These are phyloP conservation scores for Amanita exitialis DNA, from an alignment of 768 basidiomycete genomes.

Conservation along the genomic window DNA sequence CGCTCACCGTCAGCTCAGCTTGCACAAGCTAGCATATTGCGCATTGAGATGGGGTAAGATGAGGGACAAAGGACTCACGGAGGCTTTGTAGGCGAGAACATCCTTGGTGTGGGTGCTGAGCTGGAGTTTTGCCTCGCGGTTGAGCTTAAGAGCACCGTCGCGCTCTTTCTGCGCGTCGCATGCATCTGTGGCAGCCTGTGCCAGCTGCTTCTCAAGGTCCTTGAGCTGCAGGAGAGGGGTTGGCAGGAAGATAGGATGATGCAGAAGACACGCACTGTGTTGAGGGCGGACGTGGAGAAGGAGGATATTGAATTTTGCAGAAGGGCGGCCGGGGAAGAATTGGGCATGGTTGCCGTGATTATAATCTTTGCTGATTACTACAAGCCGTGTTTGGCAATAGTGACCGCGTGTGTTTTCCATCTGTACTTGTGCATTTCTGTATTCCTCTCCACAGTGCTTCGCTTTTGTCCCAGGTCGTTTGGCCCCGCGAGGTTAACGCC, in stretches of 20 bases:
- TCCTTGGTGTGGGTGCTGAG: constrained; percentile 39
- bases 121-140: constrained; percentile 35
- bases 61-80: constrained; percentile 22
- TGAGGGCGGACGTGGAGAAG: constrained; percentile 20
- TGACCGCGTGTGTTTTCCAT: too few relatives aligned
- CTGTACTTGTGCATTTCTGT: too few relatives aligned
- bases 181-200: constrained; percentile 33
- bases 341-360: too few relatives aligned
- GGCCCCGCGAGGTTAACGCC: background rate
- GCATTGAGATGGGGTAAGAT: background rate
- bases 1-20: constrained; percentile 43
- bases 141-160: constrained; percentile 31
- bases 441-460: too few relatives aligned
- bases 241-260: background rate
- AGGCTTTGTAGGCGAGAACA: constrained; percentile 24
- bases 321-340: constrained; percentile 16
- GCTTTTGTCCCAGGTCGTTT: background rate
- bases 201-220: constrained; percentile 45
- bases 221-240: constrained; percentile 29
- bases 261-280: constrained; percentile 15
- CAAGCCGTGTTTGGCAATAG: background rate
- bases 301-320: constrained; percentile 19
- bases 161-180: constrained; percentile 41
- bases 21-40: constrained; percentile 33
- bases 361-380: too few relatives aligned